These are phyloP conservation scores for Suillus ampliporus DNA, from an alignment of 768 basidiomycete genomes.

Conservation along the genomic window DNA sequence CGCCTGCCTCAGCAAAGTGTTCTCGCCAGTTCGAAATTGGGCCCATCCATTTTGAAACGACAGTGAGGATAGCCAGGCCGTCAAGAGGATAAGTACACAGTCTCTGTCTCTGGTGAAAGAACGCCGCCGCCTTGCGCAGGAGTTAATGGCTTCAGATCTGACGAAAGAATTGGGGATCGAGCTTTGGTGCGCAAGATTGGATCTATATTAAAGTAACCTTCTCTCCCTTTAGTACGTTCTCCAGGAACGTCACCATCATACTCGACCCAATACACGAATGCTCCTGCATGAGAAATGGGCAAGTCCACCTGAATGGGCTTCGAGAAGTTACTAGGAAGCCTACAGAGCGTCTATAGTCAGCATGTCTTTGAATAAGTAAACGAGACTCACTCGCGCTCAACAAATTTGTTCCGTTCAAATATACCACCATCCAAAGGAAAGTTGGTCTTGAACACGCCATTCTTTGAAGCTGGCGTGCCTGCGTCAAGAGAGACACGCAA, in stretches of 20 bases:
- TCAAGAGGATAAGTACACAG: slow-evolving; percentile 82
- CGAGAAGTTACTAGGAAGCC: slow-evolving; percentile 84
- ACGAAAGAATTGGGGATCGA: slow-evolving; percentile 74
- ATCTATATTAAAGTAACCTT: slow-evolving; percentile 97
- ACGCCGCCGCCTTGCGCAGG: slow-evolving; percentile 56
- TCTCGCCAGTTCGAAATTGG: slow-evolving; percentile 75
- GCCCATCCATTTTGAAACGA: slow-evolving; percentile 99
- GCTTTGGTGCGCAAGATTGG: slow-evolving; percentile 80
- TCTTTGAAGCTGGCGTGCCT: slow-evolving; percentile 87
- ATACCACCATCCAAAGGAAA: slow-evolving; percentile 93
- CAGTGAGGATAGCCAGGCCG: slow-evolving; percentile 85
- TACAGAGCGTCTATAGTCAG: slow-evolving; percentile 34
- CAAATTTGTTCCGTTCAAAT: slow-evolving; percentile 78
- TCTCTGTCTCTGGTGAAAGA: slow-evolving; percentile 53
- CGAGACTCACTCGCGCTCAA: slow-evolving; percentile 70
- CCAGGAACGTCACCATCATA: slow-evolving; percentile 70
- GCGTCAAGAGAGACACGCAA: slow-evolving; percentile 91
- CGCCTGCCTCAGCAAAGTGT: slow-evolving; percentile 82
- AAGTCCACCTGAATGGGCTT: slow-evolving; percentile 94
- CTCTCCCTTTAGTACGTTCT: slow-evolving; percentile 76
- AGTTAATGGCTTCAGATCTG: slow-evolving; percentile 55
- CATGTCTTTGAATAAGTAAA: slow-evolving; percentile 7
- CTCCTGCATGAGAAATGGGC: slow-evolving; percentile 95
- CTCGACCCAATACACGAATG: slow-evolving; percentile 95
- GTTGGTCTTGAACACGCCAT: slow-evolving; percentile 94